Evolutionary conservation across 1,284 basidiomycete genomes (phyloP).

Genomic region (Apiotrichum siamense): DNA sequence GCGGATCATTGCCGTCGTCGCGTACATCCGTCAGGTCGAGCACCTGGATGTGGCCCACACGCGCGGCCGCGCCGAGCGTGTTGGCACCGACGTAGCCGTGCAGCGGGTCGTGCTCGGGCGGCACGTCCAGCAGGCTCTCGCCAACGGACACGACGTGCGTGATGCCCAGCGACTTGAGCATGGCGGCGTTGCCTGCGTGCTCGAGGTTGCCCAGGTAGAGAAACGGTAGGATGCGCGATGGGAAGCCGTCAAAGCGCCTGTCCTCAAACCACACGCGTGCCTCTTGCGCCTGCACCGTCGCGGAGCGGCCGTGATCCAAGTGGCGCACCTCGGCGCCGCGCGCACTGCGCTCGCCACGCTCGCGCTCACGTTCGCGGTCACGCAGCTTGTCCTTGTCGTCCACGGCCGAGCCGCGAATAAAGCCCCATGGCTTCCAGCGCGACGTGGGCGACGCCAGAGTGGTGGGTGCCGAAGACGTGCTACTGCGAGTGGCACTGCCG

Average conservation of each 20-base stretch:
- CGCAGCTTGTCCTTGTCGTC: constrained; percentile 1
- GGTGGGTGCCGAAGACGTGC: constrained; percentile 2
- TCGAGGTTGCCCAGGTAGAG: constrained; percentile 95
- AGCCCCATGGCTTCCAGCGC: constrained; percentile 35
- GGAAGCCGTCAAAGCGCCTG: constrained; percentile 89
- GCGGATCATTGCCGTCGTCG: constrained; percentile 92
- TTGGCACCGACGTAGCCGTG: constrained; percentile 29
- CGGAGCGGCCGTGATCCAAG: too few relatives aligned
- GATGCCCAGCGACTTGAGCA: constrained; percentile 93
- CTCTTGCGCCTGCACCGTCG: too few relatives aligned
- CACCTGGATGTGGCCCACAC: constrained; percentile 41
- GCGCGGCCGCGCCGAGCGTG: constrained; percentile 34
- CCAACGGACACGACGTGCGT: constrained; percentile 97
- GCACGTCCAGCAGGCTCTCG: constrained; percentile 52
- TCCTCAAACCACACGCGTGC: constrained; percentile 84
- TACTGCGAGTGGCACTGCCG: not conserved
- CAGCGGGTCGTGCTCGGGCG: constrained; percentile 24
- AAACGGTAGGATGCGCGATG: constrained; percentile 86
- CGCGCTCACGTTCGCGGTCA: not conserved
- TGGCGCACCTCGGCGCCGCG: constrained; percentile 21
- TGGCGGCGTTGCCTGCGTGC: constrained; percentile 88
- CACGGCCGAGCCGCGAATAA: constrained; percentile 7
- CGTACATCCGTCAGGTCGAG: constrained; percentile 48
- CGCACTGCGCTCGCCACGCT: not conserved
- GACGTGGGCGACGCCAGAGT: constrained; percentile 9